Evolutionary conservation across 768 basidiomycete genomes (phyloP).

Genomic region (Gymnopilus junonius): DNA sequence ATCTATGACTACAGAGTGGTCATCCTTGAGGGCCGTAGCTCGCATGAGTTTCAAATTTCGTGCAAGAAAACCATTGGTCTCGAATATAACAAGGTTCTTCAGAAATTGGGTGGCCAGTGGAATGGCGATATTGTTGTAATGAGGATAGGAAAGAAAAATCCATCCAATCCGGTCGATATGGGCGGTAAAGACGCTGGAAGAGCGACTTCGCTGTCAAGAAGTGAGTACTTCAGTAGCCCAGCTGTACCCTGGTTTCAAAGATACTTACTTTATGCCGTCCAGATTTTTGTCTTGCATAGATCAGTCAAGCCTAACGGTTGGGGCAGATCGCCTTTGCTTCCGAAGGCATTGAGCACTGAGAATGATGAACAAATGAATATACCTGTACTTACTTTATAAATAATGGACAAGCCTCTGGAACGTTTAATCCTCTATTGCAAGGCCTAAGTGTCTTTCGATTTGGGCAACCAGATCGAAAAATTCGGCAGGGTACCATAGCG

Average conservation of each 20-base stretch:
- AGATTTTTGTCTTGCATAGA: conserved; percentile 2
- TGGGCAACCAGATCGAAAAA: no score
- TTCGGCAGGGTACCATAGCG: no score
- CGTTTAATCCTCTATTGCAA: neutral
- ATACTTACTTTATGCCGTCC: neutral
- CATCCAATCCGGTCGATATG: conserved; percentile 12
- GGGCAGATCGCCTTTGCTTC: neutral
- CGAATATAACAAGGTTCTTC: conserved; percentile 1
- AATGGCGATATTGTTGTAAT: conserved; percentile 8
- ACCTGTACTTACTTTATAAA: no score
- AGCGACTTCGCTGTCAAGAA: conserved; percentile 14
- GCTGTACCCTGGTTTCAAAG: neutral
- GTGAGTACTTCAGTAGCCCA: conserved; percentile 2
- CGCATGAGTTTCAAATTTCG: conserved; percentile 11
- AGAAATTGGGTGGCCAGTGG: conserved; percentile 1
- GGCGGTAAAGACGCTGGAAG: conserved; percentile 10
- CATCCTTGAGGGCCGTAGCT: conserved; percentile 5
- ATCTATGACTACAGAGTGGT: conserved; percentile 6
- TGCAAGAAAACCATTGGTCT: conserved; percentile 4
- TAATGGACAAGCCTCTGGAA: no score
- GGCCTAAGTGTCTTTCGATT: no score
- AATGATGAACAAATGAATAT: neutral
- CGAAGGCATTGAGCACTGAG: neutral
- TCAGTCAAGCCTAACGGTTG: neutral
- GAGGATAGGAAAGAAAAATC: conserved; percentile 8